Conservation (phyloP, 192 early-diverging fungal genomes). For the Backusella luteola region DNA sequence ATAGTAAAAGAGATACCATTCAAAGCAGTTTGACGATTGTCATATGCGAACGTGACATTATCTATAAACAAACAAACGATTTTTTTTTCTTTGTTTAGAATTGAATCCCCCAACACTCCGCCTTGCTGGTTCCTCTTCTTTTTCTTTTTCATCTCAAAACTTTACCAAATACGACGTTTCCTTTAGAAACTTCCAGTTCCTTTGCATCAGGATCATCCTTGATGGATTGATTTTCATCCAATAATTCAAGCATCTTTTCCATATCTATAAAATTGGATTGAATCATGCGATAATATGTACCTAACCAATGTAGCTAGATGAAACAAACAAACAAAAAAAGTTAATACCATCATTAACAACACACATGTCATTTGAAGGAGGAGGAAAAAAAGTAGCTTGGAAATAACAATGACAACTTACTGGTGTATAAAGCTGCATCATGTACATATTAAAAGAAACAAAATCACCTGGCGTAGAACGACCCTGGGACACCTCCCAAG, state of each 20-base stretch:
- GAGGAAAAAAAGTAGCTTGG: background rate
- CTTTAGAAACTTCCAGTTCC: slow-evolving; percentile 52
- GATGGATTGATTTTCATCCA: slow-evolving; percentile 67
- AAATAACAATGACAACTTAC: slow-evolving; percentile 44
- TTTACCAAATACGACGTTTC: slow-evolving; percentile 67
- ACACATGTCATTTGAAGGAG: background rate
- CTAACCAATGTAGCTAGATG: slow-evolving; percentile 77
- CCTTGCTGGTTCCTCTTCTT: background rate
- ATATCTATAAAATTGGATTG: slow-evolving; percentile 95
- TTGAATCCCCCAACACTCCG: background rate
- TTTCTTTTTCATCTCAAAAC: background rate
- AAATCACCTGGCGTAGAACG: slow-evolving; percentile 79
- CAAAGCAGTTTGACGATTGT: slow-evolving; percentile 67
- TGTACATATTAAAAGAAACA: slow-evolving; percentile 83
- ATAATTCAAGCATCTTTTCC: slow-evolving; percentile 94
- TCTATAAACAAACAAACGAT: slow-evolving; percentile 11
- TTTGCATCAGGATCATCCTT: slow-evolving; percentile 64
- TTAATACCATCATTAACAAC: background rate
- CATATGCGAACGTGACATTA: slow-evolving; percentile 68
- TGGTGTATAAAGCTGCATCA: slow-evolving; percentile 89
- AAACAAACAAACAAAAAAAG: background rate
- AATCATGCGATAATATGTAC: slow-evolving; percentile 91
- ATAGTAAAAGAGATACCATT: slow-evolving; percentile 68
- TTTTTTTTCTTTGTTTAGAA: slow-evolving; percentile 13
- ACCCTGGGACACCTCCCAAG: slow-evolving; percentile 75